Conservation (phyloP, 306 rosid genomes). For the Fragaria nilgerrensis region DNA sequence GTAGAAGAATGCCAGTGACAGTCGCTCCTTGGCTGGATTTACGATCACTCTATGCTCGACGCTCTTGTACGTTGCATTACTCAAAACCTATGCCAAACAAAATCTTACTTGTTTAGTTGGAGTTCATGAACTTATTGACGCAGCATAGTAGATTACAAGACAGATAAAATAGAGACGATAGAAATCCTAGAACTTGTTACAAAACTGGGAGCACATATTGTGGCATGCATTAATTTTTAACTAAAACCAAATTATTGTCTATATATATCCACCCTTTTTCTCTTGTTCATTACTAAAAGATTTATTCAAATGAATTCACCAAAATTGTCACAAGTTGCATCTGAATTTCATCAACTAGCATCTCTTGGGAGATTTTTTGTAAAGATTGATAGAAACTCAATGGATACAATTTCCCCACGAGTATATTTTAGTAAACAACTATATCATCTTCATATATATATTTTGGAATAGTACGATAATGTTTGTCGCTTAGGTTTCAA, state of each 20-base stretch:
- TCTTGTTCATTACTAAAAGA: no score
- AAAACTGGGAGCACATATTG: background rate
- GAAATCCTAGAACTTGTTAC: background rate
- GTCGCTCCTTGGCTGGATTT: constrained; percentile 64
- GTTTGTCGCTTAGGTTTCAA: background rate
- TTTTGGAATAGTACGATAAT: background rate
- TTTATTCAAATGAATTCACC: background rate
- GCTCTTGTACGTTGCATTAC: constrained; percentile 80
- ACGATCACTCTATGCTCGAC: constrained; percentile 94
- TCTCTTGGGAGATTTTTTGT: background rate
- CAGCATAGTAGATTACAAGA: no score
- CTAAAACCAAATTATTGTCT: background rate
- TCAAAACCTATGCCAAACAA: constrained; percentile 46
- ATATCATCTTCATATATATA: background rate
- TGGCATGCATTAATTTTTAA: background rate
- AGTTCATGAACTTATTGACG: background rate
- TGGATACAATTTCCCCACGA: background rate
- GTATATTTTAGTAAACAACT: background rate
- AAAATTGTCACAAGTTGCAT: background rate
- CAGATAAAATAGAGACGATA: no score
- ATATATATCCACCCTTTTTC: background rate
- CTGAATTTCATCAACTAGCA: background rate
- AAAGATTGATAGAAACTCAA: background rate
- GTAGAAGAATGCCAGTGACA: constrained; percentile 90
- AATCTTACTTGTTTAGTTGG: background rate